A percentile compares a stretch with the other conserved stretches of the same genome.
Evolutionary conservation across 2,329 filamentous ascomycete species (phyloP).

Genomic region (Bipolaris oryzae): DNA sequence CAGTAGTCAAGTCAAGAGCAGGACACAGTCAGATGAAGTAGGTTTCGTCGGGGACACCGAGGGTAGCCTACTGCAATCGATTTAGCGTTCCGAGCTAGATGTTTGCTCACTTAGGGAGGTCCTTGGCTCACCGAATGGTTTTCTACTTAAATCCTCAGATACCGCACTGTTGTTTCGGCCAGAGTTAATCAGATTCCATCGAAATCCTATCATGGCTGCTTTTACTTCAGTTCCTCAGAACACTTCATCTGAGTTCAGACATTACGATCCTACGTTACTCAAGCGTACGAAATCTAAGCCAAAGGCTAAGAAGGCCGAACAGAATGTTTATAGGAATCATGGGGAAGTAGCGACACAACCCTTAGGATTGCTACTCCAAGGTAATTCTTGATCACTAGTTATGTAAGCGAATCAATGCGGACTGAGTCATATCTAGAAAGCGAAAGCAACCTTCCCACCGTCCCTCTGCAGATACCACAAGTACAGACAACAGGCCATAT

Average conservation of each 20-base stretch:
- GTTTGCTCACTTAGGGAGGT: conserved; percentile 5
- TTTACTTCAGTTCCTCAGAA: conserved; percentile 6
- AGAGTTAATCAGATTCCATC: conserved; percentile 6
- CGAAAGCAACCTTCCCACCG: not conserved
- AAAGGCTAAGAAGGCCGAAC: not conserved
- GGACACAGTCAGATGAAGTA: not conserved
- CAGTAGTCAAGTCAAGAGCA: not conserved
- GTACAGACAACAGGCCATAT: not conserved
- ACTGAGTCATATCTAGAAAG: conserved; percentile 1
- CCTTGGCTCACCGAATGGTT: not conserved
- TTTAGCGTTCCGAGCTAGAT: conserved; percentile 5
- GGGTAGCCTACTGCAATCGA: not conserved
- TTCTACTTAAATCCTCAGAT: conserved; percentile 7
- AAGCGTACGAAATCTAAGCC: conserved; percentile 1
- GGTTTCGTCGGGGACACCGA: not conserved
- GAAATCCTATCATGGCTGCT: conserved; percentile 2
- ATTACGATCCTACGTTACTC: not conserved
- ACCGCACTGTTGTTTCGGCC: not conserved
- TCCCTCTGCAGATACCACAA: not conserved
- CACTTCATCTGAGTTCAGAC: not conserved
- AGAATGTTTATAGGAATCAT: not conserved
- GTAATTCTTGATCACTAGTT: not conserved
- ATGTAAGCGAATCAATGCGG: not conserved
- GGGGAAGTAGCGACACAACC: not conserved
- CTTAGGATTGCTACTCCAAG: conserved; percentile 1